phyloP scores from a whole-genome alignment of 2,329 filamentous ascomycete species.

The Parasarocladium wereldwijsianum region DNA sequence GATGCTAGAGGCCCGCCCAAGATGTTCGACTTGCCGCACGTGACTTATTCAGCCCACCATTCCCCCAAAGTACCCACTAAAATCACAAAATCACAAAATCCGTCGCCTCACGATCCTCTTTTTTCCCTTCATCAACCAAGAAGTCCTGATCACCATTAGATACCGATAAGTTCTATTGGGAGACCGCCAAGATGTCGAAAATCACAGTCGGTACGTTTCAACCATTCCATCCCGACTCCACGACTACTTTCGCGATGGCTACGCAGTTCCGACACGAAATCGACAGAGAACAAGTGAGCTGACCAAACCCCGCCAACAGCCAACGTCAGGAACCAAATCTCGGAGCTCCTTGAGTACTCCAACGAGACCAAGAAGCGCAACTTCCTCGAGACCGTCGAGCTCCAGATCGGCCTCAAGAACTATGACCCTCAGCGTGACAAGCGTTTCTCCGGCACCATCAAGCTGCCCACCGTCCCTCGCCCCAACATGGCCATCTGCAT shows the following conservation, averaged over 20 bases:
- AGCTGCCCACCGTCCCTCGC: slow-evolving; percentile 80
- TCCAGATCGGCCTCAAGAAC: slow-evolving; percentile 93
- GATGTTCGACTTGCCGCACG: no score
- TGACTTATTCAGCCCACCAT: slow-evolving; percentile 13
- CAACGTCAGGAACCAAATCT: slow-evolving; percentile 91
- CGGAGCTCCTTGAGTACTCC: slow-evolving; percentile 90
- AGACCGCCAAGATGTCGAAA: slow-evolving; percentile 82
- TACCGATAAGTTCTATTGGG: slow-evolving; percentile 53
- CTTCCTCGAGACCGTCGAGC: slow-evolving; percentile 90
- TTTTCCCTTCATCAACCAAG: slow-evolving; percentile 10
- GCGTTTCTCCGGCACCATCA: slow-evolving; percentile 99
- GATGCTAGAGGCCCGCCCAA: neutral
- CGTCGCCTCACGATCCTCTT: slow-evolving; percentile 6
- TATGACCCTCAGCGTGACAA: slow-evolving; percentile 99
- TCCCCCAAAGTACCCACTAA: slow-evolving; percentile 12
- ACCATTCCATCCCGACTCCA: neutral
- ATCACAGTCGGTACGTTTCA: slow-evolving; percentile 54
- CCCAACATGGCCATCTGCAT: slow-evolving; percentile 73
- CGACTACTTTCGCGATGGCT: neutral
- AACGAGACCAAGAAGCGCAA: slow-evolving; percentile 91
- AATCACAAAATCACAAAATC: slow-evolving; percentile 10
- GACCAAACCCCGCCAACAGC: slow-evolving; percentile 26
- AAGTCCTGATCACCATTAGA: slow-evolving; percentile 53
- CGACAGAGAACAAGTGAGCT: slow-evolving; percentile 18
- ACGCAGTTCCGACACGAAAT: neutral